A percentile compares a stretch with the other conserved stretches of the same genome.
Conservation (phyloP, 805 yeast species). For the Metschnikowia chrysomelidarum region DNA sequence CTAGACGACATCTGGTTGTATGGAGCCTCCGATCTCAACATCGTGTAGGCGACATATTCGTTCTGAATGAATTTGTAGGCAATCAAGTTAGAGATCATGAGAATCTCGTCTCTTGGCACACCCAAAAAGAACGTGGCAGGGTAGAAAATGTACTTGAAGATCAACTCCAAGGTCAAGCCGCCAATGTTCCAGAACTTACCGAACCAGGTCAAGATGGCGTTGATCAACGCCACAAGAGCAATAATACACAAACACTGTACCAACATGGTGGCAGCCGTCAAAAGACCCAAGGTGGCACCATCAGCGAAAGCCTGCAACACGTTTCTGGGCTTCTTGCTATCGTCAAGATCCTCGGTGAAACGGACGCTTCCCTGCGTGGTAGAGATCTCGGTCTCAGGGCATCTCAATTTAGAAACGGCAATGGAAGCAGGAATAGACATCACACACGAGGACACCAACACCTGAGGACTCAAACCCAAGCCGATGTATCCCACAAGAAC, state of each 20-base stretch:
- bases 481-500: constrained; percentile 63
- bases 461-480: constrained; percentile 60
- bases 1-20: constrained; percentile 48
- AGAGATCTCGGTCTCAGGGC: constrained; percentile 58
- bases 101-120: constrained; percentile 41
- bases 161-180: constrained; percentile 51
- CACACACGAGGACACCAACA: constrained; percentile 63
- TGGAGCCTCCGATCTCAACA: constrained; percentile 41
- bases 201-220: constrained; percentile 58
- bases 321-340: constrained; percentile 40
- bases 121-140: constrained; percentile 62
- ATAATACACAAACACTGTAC: constrained; percentile 61
- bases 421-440: constrained; percentile 67
- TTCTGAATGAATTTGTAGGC: constrained; percentile 60
- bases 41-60: constrained; percentile 54
- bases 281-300: constrained; percentile 58
- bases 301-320: constrained; percentile 56
- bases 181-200: constrained; percentile 62
- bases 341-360: constrained; percentile 43
- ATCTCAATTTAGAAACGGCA: constrained; percentile 57
- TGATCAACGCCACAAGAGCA: constrained; percentile 54
- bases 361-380: constrained; percentile 48
- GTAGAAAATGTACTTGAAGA: constrained; percentile 55
- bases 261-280: constrained; percentile 55
- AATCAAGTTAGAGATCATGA: constrained; percentile 49